Evolutionary conservation across 176 grass and related monocot genomes (phyloP), one percentile per base, ranked within the genome.

Genomic region (Pharus latifolius): DNA sequence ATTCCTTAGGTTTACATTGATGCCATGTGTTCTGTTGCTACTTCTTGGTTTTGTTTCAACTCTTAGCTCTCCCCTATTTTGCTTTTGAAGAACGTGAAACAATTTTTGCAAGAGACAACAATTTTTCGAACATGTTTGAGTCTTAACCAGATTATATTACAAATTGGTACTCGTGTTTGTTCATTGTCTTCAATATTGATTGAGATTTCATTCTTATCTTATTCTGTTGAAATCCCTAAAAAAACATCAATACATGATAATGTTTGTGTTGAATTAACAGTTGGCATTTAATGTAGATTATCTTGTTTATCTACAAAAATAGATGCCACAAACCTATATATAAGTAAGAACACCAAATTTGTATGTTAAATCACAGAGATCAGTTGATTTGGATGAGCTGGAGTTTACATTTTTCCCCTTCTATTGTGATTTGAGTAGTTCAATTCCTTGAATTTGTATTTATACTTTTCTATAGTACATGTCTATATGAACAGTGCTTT

Each of bases 1-100:
- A 95, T 83, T 83, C 76, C 66, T 84, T 70, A 52, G 23, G 57
- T 79, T 60, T 80, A 47, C 75, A 71, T 68, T 82, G 59, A 77
- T 38, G 52, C 70, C 69, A 86, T 74, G 63, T 19, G 59, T 60
- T 84, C 35, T 45, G 28, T 57, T 65, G 27, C 43, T 52, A 33
- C 19, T 33, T 77, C 31, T 63, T 19, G 49, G 32, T 47, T 34
- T 17, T 59, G 16, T 7, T 49, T 49, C 19, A 30, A 52, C 48
- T 10, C 19, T 60, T 34, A 73, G 65, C 8, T 60, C 37, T 6
- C 46, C 7, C 43, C 30, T 16, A 43, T 28, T 32, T 31, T 35
- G 16, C 46, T 78, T 55, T 1, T 23, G 16, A 7, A 45, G 16
- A 54, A 38, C 22, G 63, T 28, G 35, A 64, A 38, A 38, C 35